A percentile compares a stretch with the other conserved stretches of the same genome.
These are phyloP conservation scores for Porcisia hertigi DNA, from an alignment of 208 protist genomes.

Conservation along the genomic window DNA sequence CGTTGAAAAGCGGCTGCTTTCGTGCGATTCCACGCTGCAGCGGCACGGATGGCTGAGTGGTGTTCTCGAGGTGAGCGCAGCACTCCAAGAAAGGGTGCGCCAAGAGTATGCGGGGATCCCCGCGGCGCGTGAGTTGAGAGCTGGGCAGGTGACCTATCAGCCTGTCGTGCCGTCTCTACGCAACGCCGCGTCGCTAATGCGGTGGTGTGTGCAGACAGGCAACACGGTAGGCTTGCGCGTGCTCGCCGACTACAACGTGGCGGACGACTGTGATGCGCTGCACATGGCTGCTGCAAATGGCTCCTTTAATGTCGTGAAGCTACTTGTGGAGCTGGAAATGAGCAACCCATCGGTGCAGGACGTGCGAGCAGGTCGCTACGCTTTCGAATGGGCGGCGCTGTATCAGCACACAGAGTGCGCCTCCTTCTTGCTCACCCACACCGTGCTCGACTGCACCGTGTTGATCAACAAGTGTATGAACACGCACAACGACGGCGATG, in stretches of 20 bases:
- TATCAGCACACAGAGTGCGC: slow-evolving; percentile 51
- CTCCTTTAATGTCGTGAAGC: slow-evolving; percentile 46
- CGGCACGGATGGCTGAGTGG: slow-evolving; percentile 69
- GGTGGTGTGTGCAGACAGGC: slow-evolving; percentile 68
- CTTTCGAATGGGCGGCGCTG: slow-evolving; percentile 72
- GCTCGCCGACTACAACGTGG: slow-evolving; percentile 75
- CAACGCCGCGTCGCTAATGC: slow-evolving; percentile 33
- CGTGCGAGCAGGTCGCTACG: slow-evolving; percentile 37
- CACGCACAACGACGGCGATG: background rate
- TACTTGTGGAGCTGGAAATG: slow-evolving; percentile 76
- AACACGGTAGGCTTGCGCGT: slow-evolving; percentile 76
- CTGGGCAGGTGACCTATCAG: slow-evolving; percentile 37
- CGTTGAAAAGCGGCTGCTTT: slow-evolving; percentile 38
- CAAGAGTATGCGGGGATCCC: slow-evolving; percentile 24
- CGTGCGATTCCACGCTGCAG: slow-evolving; percentile 47
- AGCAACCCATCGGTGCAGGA: slow-evolving; percentile 41
- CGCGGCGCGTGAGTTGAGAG: slow-evolving; percentile 12
- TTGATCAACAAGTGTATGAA: slow-evolving; percentile 11
- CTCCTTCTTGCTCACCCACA: slow-evolving; percentile 55
- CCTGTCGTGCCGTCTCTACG: slow-evolving; percentile 24
- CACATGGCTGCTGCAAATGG: slow-evolving; percentile 62
- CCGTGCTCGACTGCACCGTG: slow-evolving; percentile 22
- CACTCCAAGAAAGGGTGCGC: slow-evolving; percentile 37
- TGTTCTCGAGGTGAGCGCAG: slow-evolving; percentile 53
- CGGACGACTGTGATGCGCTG: slow-evolving; percentile 68